These are phyloP conservation scores for Fraxinus quadrangulata DNA, from an alignment of 257 asterid genomes.

Conservation along the genomic window DNA sequence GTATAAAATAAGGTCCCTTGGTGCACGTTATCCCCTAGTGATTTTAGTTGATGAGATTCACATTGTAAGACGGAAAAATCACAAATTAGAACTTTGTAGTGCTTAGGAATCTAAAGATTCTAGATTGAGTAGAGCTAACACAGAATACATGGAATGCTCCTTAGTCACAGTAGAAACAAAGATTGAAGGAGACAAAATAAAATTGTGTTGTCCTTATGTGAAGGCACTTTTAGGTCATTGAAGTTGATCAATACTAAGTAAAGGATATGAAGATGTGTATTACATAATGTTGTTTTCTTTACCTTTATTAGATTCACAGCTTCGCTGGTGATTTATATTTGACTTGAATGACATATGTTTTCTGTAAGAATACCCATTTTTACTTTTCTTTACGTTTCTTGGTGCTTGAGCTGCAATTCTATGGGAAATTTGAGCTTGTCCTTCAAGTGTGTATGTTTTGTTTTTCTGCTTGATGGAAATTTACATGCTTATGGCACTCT, in stretches of 20 bases:
- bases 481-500: neutral
- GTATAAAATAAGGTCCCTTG: neutral
- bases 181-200: neutral
- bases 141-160: neutral
- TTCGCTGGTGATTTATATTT: neutral
- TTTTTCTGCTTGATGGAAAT: neutral
- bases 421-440: neutral
- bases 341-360: neutral
- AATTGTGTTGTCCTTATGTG: neutral
- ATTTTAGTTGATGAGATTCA: neutral
- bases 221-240: neutral
- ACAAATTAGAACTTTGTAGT: neutral
- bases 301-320: neutral
- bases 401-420: neutral
- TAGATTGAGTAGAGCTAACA: neutral
- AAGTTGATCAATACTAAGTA: neutral
- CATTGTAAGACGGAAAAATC: neutral
- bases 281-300: neutral
- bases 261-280: too few species aligned
- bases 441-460: neutral
- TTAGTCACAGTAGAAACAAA: neutral
- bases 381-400: neutral
- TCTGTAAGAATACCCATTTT: neutral
- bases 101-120: neutral
- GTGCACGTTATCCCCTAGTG: neutral